Evolutionary conservation across 2,329 filamentous ascomycete species (phyloP).

Genomic region (Zarea fungicola): DNA sequence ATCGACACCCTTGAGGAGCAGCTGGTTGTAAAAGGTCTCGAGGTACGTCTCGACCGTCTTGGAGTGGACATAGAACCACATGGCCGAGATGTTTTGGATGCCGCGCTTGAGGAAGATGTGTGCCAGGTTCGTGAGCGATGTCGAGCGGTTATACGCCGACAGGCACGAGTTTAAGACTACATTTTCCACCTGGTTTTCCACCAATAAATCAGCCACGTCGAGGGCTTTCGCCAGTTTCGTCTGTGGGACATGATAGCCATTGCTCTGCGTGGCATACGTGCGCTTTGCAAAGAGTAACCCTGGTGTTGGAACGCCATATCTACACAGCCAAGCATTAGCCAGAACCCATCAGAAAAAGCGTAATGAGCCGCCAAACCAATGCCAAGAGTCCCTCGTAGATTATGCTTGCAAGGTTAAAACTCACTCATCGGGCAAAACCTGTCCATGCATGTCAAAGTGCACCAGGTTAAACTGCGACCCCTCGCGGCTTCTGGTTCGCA

Average conservation of each 20-base stretch:
- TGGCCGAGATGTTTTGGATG: constrained; percentile 24
- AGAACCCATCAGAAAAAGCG: too few species aligned
- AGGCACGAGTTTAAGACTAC: constrained; percentile 26
- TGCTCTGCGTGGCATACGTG: constrained; percentile 13
- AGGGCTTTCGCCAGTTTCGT: constrained; percentile 21
- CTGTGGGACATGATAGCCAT: constrained; percentile 19
- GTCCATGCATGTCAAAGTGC: constrained; percentile 26
- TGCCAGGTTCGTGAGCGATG: constrained; percentile 22
- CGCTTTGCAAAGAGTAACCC: constrained; percentile 23
- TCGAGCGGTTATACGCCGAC: constrained; percentile 23
- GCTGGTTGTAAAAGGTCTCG: constrained; percentile 22
- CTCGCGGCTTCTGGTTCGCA: constrained; percentile 18
- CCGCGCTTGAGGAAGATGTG: constrained; percentile 24
- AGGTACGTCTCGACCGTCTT: constrained; percentile 24
- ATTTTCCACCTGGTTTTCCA: constrained; percentile 21
- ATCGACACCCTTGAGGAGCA: constrained; percentile 22
- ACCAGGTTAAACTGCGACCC: constrained; percentile 23
- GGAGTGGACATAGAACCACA: constrained; percentile 27
- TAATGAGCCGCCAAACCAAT: too few species aligned
- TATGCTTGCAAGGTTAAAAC: constrained; percentile 6
- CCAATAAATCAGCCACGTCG: constrained; percentile 21
- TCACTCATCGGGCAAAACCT: constrained; percentile 22
- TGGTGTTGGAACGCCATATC: constrained; percentile 19
- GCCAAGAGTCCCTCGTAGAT: too few species aligned
- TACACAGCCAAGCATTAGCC: constrained; percentile 1